Percentiles rank a stretch among this genome's conserved stretches.
Evolutionary conservation across 1,139 yeast species (phyloP).

Genomic region (Saccharomyces hybrid): DNA sequence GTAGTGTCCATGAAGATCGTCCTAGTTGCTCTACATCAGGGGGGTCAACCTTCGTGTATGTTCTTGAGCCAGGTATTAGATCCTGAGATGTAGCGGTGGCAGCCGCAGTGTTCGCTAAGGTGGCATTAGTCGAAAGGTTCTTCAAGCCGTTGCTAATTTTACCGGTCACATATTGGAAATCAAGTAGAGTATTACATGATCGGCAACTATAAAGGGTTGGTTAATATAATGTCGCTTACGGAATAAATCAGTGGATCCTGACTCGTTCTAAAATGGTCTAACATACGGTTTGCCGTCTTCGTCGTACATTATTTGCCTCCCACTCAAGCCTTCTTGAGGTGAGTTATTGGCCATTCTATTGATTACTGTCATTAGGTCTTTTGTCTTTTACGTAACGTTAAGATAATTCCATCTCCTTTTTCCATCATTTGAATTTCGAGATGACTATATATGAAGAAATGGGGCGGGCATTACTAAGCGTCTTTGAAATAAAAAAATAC

Average conservation of each 20-base stretch:
- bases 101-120: neutral
- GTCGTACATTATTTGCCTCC: constrained; percentile 54
- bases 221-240: neutral
- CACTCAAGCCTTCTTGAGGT: constrained; percentile 3
- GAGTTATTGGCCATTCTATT: neutral
- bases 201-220: constrained; percentile 44
- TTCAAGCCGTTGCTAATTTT: constrained; percentile 15
- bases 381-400: neutral
- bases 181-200: constrained; percentile 69
- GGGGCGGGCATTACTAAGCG: neutral
- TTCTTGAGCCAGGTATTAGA: constrained; percentile 19
- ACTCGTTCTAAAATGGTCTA: neutral
- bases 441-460: neutral
- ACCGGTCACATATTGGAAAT: constrained; percentile 57
- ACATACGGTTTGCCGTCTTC: constrained; percentile 88
- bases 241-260: neutral
- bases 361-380: neutral
- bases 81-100: constrained; percentile 16
- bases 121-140: neutral
- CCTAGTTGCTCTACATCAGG: constrained; percentile 84
- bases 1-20: constrained; percentile 82
- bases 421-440: neutral
- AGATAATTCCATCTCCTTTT: neutral
- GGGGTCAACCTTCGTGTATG: constrained; percentile 54
- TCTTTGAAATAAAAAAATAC: neutral